These are phyloP conservation scores for Scolecobasidium constrictum DNA, from an alignment of 2,329 filamentous ascomycete genomes.

Conservation along the genomic window DNA sequence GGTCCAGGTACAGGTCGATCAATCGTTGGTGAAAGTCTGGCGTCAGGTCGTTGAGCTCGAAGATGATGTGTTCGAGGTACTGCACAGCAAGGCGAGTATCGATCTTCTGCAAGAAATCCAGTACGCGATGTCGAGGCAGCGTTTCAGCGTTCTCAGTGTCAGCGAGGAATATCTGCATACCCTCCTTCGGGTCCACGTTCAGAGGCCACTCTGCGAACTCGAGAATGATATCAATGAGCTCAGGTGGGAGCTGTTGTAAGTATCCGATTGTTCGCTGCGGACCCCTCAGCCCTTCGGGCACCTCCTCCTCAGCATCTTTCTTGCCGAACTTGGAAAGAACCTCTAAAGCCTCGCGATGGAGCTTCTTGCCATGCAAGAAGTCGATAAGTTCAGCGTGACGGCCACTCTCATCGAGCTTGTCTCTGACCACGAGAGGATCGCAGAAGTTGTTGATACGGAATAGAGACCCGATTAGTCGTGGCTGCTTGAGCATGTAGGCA, in stretches of 20 bases:
- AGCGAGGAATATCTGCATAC: conserved; percentile 86
- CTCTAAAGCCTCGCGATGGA: conserved; percentile 79
- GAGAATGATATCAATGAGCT: conserved; percentile 80
- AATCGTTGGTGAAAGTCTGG: conserved; percentile 81
- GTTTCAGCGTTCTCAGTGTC: conserved; percentile 94
- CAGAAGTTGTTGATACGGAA: conserved; percentile 97
- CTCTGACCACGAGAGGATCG: conserved; percentile 88
- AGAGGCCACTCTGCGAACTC: conserved; percentile 89
- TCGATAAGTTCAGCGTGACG: conserved; percentile 93
- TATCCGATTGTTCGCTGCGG: conserved; percentile 79
- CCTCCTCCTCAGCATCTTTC: conserved; percentile 38
- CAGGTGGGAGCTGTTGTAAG: conserved; percentile 76
- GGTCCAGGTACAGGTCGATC: conserved; percentile 58
- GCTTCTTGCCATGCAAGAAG: conserved; percentile 89
- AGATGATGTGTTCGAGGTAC: conserved; percentile 86
- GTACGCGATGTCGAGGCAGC: conserved; percentile 64
- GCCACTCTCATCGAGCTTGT: conserved; percentile 77
- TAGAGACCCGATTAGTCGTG: conserved; percentile 72
- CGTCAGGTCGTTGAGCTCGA: conserved; percentile 72
- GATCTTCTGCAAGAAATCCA: conserved; percentile 61
- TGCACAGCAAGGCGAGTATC: conserved; percentile 61
- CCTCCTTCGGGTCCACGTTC: conserved; percentile 56
- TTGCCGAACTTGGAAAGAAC: conserved; percentile 71
- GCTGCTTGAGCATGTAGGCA: conserved; percentile 86
- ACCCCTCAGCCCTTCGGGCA: conserved; percentile 53